phyloP scores from a whole-genome alignment of 768 basidiomycete genomes.

The Boletus barrowsii region DNA sequence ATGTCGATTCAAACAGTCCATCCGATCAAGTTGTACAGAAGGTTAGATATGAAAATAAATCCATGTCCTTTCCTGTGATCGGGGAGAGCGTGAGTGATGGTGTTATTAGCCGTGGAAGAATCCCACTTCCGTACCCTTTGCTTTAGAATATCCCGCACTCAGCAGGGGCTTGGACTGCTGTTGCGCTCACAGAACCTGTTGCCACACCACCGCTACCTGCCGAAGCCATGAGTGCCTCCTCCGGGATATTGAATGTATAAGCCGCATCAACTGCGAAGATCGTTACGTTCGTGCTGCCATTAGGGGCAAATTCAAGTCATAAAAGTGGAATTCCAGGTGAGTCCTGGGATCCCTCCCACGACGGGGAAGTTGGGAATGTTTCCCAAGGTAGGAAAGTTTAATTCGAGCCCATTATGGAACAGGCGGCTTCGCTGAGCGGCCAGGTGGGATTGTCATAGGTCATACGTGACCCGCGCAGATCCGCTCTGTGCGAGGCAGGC shows the following conservation, averaged over 20 bases:
- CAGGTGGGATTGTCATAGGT: neutral
- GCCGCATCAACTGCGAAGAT: neutral
- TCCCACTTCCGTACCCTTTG: neutral
- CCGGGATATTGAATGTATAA: neutral
- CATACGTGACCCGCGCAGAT: neutral
- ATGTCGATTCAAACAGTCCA: neutral
- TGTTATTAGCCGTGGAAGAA: neutral
- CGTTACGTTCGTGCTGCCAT: neutral
- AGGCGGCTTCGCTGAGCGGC: slow-evolving; percentile 23
- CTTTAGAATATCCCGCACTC: neutral
- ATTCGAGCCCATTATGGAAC: slow-evolving; percentile 26
- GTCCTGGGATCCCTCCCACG: neutral
- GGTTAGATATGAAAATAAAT: neutral
- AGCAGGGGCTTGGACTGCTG: neutral
- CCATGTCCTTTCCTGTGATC: neutral
- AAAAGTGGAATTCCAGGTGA: slow-evolving; percentile 43
- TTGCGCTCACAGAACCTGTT: neutral
- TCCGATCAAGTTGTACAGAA: too few relatives aligned
- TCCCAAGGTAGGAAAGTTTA: slow-evolving; percentile 33
- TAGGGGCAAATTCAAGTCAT: slow-evolving; percentile 27
- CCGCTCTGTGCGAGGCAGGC: neutral
- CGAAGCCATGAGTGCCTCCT: neutral
- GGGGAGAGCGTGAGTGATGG: neutral
- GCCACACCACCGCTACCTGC: neutral
- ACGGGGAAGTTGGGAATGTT: slow-evolving; percentile 16